Percentiles rank a stretch among this genome's conserved stretches.
Evolutionary conservation across 768 basidiomycete species (phyloP).

Genomic region (Collybiopsis luxurians): DNA sequence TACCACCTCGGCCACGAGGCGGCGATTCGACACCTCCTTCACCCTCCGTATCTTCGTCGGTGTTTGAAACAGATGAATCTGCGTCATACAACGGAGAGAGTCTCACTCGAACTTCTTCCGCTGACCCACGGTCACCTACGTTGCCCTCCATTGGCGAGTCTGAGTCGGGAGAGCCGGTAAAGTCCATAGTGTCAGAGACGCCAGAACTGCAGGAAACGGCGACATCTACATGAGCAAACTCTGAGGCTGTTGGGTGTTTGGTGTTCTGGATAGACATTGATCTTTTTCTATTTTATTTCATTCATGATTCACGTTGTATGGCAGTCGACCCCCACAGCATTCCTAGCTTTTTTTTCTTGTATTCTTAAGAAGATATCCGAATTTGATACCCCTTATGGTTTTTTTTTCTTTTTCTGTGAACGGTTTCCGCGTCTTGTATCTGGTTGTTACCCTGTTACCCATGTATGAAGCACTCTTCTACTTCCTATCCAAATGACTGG

Average conservation of each 20-base stretch:
- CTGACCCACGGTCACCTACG: neutral
- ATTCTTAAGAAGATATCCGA: neutral
- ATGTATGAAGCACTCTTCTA: too few species aligned
- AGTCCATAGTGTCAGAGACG: neutral
- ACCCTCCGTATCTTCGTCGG: constrained; percentile 22
- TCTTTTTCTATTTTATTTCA: too few species aligned
- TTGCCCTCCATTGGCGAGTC: constrained; percentile 1
- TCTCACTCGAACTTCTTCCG: constrained; percentile 2
- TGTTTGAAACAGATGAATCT: constrained; percentile 21
- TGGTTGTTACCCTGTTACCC: too few species aligned
- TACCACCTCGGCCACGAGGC: constrained; percentile 21
- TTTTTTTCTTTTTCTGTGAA: neutral
- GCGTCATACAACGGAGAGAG: constrained; percentile 5
- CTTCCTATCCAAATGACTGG: too few species aligned
- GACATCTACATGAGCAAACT: too few species aligned
- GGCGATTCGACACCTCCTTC: constrained; percentile 20
- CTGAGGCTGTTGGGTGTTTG: too few species aligned
- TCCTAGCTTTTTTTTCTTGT: neutral
- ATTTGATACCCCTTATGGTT: neutral
- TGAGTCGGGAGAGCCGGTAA: neutral
- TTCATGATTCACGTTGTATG: too few species aligned
- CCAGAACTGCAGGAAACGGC: too few species aligned
- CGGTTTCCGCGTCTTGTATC: neutral
- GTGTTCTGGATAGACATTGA: too few species aligned
- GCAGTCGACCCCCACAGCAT: too few species aligned